Percentiles rank a stretch among this genome's conserved stretches.
Evolutionary conservation across 352 stramenopile genomes (phyloP).

Genomic region (Pythium aphanidermatum): DNA sequence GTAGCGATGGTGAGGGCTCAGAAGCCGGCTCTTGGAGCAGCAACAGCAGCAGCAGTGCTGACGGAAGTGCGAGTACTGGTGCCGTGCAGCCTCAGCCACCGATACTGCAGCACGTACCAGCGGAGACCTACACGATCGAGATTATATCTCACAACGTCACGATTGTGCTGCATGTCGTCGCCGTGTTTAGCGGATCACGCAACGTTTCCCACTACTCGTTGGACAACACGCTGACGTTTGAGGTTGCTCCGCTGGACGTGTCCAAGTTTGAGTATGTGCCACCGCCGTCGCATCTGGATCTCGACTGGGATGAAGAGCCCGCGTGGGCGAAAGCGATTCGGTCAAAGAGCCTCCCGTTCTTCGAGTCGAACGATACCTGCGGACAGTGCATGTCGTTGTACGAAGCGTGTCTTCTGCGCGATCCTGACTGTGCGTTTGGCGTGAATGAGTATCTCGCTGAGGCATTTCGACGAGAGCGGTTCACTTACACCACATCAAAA

Average conservation of each 20-base stretch:
- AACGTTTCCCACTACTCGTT: neutral
- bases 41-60: no score
- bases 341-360: neutral
- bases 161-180: constrained; percentile 1
- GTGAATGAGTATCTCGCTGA: constrained; percentile 24
- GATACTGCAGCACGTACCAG: neutral
- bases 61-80: no score
- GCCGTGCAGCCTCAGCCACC: neutral
- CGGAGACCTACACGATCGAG: constrained; percentile 1
- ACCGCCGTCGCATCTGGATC: constrained; percentile 23
- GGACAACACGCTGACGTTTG: constrained; percentile 7
- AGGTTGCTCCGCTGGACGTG: constrained; percentile 24
- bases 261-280: constrained; percentile 34
- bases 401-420: constrained; percentile 20
- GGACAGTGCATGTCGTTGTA: constrained; percentile 11
- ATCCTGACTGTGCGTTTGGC: constrained; percentile 33
- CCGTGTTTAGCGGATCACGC: neutral
- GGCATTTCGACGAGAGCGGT: constrained; percentile 3
- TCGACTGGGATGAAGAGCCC: constrained; percentile 27
- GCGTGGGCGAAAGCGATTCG: constrained; percentile 1
- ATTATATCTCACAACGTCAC: constrained; percentile 11
- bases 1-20: neutral
- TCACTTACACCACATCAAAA: neutral
- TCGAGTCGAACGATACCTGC: constrained; percentile 16
- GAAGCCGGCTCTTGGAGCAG: no score